phyloP scores from a whole-genome alignment of 2,329 filamentous ascomycete species.

The Zopfia rhizophila region DNA sequence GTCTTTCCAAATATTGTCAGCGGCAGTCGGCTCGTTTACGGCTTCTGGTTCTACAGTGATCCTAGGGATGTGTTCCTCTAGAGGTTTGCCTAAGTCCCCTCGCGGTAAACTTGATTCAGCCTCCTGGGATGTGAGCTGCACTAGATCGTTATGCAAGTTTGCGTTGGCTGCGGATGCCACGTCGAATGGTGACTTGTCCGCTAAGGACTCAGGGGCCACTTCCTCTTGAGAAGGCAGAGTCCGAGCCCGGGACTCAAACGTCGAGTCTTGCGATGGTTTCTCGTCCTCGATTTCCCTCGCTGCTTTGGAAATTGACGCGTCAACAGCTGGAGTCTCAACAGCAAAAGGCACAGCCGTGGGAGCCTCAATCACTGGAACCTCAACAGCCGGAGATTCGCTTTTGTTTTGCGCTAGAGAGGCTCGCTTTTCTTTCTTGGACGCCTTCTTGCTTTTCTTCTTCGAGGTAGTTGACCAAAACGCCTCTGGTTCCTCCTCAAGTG shows the following conservation, averaged over 20 bases:
- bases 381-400: conserved; percentile 37
- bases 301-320: conserved; percentile 39
- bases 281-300: conserved; percentile 29
- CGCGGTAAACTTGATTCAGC: too few species aligned
- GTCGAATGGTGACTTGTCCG: conserved; percentile 5
- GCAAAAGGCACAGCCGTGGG: conserved; percentile 25
- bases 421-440: conserved; percentile 41
- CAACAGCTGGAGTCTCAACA: conserved; percentile 44
- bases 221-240: not conserved
- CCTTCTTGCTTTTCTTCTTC: conserved; percentile 41
- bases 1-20: conserved; percentile 25
- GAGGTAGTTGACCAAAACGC: conserved; percentile 18
- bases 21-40: too few species aligned
- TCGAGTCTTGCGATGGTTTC: conserved; percentile 17
- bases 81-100: too few species aligned
- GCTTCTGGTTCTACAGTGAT: conserved; percentile 1
- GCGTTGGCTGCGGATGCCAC: not conserved
- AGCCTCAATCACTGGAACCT: conserved; percentile 47
- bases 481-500: conserved; percentile 19
- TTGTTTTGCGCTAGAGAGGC: conserved; percentile 38
- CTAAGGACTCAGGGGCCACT: not conserved
- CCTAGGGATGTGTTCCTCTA: not conserved
- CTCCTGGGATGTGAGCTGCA: not conserved
- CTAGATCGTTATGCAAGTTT: conserved; percentile 7
- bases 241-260: conserved; percentile 3